phyloP scores from a whole-genome alignment of 495 filamentous ascomycete species.

The Penicillium salamii region DNA sequence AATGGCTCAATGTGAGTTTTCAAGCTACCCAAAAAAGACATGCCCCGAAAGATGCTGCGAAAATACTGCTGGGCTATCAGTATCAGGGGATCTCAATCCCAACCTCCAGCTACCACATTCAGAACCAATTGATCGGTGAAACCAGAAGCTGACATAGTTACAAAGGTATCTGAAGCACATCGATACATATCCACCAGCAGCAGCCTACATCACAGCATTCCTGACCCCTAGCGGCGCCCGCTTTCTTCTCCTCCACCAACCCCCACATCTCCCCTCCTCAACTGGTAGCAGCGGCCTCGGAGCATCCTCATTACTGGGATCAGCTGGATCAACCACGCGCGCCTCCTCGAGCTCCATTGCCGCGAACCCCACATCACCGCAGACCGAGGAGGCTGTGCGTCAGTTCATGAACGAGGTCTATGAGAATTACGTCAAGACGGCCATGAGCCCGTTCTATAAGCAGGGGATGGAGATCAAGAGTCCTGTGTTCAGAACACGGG shows the following conservation, averaged over 20 bases:
- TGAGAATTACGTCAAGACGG: slow-evolving; percentile 91
- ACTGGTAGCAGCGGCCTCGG: slow-evolving; percentile 23
- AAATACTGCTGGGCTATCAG: slow-evolving; percentile 1
- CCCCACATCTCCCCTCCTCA: slow-evolving; percentile 48
- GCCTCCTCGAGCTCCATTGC: slow-evolving; percentile 63
- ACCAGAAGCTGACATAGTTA: slow-evolving; percentile 7
- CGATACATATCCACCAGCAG: slow-evolving; percentile 77
- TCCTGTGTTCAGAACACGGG: slow-evolving; percentile 75
- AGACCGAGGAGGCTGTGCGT: slow-evolving; percentile 90
- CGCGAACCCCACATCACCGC: slow-evolving; percentile 77
- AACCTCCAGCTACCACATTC: not conserved
- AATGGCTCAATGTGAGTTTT: slow-evolving; percentile 66
- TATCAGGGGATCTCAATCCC: not conserved
- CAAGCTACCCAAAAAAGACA: not conserved
- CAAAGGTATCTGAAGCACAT: slow-evolving; percentile 90
- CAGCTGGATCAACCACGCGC: slow-evolving; percentile 35
- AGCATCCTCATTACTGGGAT: slow-evolving; percentile 30
- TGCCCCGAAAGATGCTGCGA: not conserved
- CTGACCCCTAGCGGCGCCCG: slow-evolving; percentile 68
- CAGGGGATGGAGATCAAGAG: slow-evolving; percentile 79
- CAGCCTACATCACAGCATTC: slow-evolving; percentile 87
- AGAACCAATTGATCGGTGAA: not conserved
- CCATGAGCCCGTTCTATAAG: slow-evolving; percentile 93
- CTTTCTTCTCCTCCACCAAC: slow-evolving; percentile 87
- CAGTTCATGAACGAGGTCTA: slow-evolving; percentile 94